phyloP scores from a whole-genome alignment of 139 green algal species.

The Asterochloris sp. region DNA sequence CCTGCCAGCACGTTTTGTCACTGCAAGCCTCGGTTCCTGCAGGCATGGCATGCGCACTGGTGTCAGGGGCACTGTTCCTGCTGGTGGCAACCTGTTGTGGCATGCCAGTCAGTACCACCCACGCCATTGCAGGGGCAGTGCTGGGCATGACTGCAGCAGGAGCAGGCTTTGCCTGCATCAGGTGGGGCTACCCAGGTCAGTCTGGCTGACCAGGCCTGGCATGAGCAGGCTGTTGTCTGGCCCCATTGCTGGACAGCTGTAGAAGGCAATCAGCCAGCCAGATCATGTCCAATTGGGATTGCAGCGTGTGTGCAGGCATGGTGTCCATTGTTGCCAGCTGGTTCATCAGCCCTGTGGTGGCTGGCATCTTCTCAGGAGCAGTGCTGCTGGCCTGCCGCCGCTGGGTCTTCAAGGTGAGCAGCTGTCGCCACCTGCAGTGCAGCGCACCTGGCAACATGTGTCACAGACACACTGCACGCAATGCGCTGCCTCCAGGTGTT shows the following conservation, averaged over 20 bases:
- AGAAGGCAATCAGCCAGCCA: too few species aligned
- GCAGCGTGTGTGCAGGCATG: neutral
- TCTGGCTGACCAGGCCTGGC: neutral
- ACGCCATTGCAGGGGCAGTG: conserved; percentile 36
- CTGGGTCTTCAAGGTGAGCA: conserved; percentile 8
- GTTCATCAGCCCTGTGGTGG: conserved; percentile 20
- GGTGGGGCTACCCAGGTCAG: conserved; percentile 21
- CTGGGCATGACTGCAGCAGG: conserved; percentile 30
- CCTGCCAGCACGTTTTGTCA: neutral
- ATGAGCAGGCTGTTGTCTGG: neutral
- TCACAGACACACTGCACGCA: too few species aligned
- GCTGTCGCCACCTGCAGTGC: neutral
- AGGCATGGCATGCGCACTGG: conserved; percentile 41
- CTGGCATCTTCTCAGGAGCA: conserved; percentile 14
- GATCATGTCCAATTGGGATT: too few species aligned
- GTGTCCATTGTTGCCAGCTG: conserved; percentile 29
- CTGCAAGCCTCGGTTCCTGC: neutral
- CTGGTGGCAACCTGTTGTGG: conserved; percentile 33
- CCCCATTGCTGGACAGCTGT: too few species aligned
- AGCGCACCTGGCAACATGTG: neutral
- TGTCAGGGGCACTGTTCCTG: conserved; percentile 38
- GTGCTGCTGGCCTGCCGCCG: conserved; percentile 7
- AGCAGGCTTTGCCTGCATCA: conserved; percentile 20
- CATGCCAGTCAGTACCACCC: conserved; percentile 48
- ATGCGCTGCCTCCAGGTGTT: too few species aligned